These are phyloP conservation scores for Sordariomycetes sp. DNA, from an alignment of 2,329 filamentous ascomycete species.

Conservation along the genomic window DNA sequence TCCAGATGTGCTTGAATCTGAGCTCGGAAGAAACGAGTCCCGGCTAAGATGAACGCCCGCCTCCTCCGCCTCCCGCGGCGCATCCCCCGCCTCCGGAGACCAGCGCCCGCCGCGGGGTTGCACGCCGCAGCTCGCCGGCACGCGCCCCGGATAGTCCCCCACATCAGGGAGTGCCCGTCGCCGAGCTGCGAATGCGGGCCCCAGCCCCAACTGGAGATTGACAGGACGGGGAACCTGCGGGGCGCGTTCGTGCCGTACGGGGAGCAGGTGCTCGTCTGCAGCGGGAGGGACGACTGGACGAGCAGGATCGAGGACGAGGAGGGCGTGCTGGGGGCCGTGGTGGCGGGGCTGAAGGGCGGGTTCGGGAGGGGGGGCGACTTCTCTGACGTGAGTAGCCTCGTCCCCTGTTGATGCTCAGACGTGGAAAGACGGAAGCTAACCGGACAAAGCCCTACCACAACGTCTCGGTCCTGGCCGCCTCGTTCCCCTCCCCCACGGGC, in stretches of 20 bases:
- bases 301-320: constrained; percentile 77
- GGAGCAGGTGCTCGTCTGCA: constrained; percentile 75
- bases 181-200: constrained; percentile 66
- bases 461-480: constrained; percentile 63
- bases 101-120: neutral
- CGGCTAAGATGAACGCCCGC: neutral
- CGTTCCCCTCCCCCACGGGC: constrained; percentile 43
- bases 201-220: constrained; percentile 57
- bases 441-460: constrained; percentile 66
- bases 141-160: constrained; percentile 13
- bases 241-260: constrained; percentile 67
- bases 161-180: constrained; percentile 50
- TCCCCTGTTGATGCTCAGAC: neutral
- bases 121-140: neutral
- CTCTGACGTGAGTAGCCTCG: constrained; percentile 42
- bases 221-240: constrained; percentile 54
- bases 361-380: constrained; percentile 53
- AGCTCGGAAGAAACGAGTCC: neutral
- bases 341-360: constrained; percentile 58
- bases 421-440: neutral
- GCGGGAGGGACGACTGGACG: constrained; percentile 67
- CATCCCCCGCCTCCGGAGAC: neutral
- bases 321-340: constrained; percentile 38
- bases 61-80: neutral
- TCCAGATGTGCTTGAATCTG: neutral